These are phyloP conservation scores for Candida yuanshanica DNA, from an alignment of 805 yeast genomes.

Conservation along the genomic window DNA sequence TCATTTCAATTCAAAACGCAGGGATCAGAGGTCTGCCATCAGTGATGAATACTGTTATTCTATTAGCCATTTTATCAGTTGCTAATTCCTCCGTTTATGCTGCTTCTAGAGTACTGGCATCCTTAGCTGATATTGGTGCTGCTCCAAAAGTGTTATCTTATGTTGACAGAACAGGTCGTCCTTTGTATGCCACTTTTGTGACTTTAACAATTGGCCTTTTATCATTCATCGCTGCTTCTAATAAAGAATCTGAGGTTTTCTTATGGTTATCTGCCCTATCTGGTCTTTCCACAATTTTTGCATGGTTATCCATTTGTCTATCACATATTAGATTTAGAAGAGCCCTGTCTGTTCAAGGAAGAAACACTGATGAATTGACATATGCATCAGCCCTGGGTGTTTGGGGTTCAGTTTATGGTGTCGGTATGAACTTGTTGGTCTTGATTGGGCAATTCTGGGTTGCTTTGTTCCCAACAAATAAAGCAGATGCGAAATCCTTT, in stretches of 20 bases:
- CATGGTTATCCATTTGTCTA: constrained; percentile 57
- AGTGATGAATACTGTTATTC: constrained; percentile 62
- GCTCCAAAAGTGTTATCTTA: constrained; percentile 55
- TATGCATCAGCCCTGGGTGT: constrained; percentile 66
- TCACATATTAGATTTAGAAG: constrained; percentile 59
- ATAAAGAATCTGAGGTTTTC: constrained; percentile 48
- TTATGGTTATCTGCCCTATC: constrained; percentile 60
- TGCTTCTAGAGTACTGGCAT: constrained; percentile 58
- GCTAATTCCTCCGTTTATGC: constrained; percentile 71
- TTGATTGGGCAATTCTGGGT: constrained; percentile 78
- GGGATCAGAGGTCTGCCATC: constrained; percentile 62
- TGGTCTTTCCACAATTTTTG: constrained; percentile 57
- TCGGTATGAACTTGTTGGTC: constrained; percentile 50
- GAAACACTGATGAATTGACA: constrained; percentile 55
- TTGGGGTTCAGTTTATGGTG: constrained; percentile 61
- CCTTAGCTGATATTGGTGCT: constrained; percentile 58
- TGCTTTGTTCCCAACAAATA: constrained; percentile 62
- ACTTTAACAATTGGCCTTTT: constrained; percentile 51
- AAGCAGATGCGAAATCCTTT: constrained; percentile 51
- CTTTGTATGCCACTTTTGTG: constrained; percentile 48
- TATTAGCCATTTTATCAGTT: constrained; percentile 63
- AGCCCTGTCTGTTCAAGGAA: constrained; percentile 60
- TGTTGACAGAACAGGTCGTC: constrained; percentile 64
- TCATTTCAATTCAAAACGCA: constrained; percentile 59
- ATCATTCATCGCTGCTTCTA: constrained; percentile 52